A percentile compares a stretch with the other conserved stretches of the same genome.
These are phyloP conservation scores for Dissophora ornata DNA, from an alignment of 192 early-diverging fungal species.

Conservation along the genomic window DNA sequence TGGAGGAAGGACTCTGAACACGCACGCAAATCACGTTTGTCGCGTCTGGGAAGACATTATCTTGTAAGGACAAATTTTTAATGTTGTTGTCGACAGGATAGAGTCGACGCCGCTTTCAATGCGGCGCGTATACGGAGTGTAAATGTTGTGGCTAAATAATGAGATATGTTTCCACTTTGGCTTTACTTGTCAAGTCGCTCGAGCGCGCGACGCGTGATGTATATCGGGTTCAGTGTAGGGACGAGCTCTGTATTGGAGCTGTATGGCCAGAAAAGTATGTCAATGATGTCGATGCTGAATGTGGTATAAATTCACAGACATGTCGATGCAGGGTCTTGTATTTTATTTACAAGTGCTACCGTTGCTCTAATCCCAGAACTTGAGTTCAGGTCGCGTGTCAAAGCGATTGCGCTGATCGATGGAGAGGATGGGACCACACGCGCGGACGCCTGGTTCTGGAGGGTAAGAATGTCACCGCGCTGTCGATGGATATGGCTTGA, in stretches of 20 bases:
- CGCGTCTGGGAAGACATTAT: conserved; percentile 46
- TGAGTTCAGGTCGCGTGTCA: conserved; percentile 21
- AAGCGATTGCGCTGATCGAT: conserved; percentile 28
- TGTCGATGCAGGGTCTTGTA: no score
- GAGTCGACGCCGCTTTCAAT: no score
- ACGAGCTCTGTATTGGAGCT: conserved; percentile 20
- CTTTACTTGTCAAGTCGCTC: not conserved
- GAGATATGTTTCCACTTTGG: no score
- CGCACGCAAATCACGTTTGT: conserved; percentile 26
- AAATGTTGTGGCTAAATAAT: not conserved
- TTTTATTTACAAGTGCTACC: no score
- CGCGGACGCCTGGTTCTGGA: no score
- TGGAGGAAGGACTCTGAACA: not conserved
- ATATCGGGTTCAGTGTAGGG: conserved; percentile 35
- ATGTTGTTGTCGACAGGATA: no score
- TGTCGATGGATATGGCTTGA: no score
- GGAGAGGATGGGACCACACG: conserved; percentile 10
- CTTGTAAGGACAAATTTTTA: conserved; percentile 1
- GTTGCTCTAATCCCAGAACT: conserved; percentile 3
- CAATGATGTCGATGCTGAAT: no score
- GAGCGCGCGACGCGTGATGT: conserved; percentile 33
- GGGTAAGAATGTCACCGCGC: no score
- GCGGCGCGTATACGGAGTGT: not conserved
- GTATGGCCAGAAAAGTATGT: conserved; percentile 16
- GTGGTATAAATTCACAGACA: no score